A percentile compares a stretch with the other conserved stretches of the same genome.
phyloP scores from a whole-genome alignment of 768 basidiomycete species.

The Leccinum barrowsii region DNA sequence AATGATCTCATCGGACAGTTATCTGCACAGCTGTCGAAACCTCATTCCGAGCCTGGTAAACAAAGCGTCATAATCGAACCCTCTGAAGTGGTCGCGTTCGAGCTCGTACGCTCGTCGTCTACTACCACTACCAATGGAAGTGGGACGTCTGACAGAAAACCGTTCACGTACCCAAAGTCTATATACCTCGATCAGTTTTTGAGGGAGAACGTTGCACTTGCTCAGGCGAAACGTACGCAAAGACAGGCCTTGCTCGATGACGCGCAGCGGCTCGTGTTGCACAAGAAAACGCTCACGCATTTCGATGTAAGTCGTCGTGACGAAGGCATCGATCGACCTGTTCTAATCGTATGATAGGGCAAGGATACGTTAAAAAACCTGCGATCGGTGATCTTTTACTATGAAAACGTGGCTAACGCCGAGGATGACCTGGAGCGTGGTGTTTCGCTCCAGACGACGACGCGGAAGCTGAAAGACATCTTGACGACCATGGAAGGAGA shows the following conservation, averaged over 20 bases:
- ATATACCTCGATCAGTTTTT: slow-evolving; percentile 76
- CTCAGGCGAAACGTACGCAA: slow-evolving; percentile 33
- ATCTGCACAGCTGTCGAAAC: slow-evolving; percentile 33
- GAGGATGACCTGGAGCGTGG: slow-evolving; percentile 47
- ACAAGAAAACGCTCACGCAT: slow-evolving; percentile 46
- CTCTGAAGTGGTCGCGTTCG: slow-evolving; percentile 63
- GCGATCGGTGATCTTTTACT: slow-evolving; percentile 63
- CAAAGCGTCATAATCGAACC: slow-evolving; percentile 61
- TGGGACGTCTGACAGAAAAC: slow-evolving; percentile 24
- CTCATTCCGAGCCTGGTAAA: slow-evolving; percentile 25
- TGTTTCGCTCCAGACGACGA: slow-evolving; percentile 39
- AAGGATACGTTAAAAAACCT: slow-evolving; percentile 63
- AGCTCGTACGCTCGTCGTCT: slow-evolving; percentile 33
- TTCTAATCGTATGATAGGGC: slow-evolving; percentile 37
- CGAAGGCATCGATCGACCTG: background rate
- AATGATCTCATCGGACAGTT: slow-evolving; percentile 59
- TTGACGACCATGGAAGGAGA: slow-evolving; percentile 50
- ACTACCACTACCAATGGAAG: slow-evolving; percentile 15
- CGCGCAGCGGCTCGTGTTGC: slow-evolving; percentile 42
- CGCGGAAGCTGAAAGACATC: slow-evolving; percentile 49
- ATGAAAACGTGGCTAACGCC: slow-evolving; percentile 58
- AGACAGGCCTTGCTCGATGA: slow-evolving; percentile 43
- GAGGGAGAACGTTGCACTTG: slow-evolving; percentile 48
- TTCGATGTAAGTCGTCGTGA: slow-evolving; percentile 48
- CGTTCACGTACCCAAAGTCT: slow-evolving; percentile 58